A percentile compares a stretch with the other conserved stretches of the same genome.
Conservation (phyloP, 1,139 yeast genomes). For the Pichia sp. region DNA sequence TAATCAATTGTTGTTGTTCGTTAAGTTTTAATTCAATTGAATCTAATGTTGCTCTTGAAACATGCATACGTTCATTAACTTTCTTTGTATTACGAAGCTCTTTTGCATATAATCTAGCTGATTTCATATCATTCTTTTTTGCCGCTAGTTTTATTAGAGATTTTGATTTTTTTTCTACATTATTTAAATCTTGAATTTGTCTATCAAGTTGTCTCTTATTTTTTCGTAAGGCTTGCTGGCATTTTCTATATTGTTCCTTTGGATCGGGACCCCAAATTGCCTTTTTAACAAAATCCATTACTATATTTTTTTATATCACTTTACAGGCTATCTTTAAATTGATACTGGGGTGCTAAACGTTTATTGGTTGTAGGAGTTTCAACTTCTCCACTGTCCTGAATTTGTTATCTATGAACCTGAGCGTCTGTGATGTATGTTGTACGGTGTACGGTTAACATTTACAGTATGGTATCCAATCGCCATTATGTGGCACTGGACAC, state of each 20-base stretch:
- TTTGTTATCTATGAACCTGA: no score
- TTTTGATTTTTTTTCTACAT: constrained; percentile 68
- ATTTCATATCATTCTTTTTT: constrained; percentile 68
- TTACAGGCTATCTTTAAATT: no score
- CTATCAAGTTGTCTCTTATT: constrained; percentile 80
- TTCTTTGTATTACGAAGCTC: constrained; percentile 72
- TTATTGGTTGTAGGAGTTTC: no score
- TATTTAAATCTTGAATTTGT: constrained; percentile 58
- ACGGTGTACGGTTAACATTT: no score
- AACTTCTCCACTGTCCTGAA: no score
- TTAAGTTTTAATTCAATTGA: constrained; percentile 84
- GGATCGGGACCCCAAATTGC: constrained; percentile 97
- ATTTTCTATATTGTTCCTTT: constrained; percentile 74
- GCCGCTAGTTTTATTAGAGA: constrained; percentile 66
- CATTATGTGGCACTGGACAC: no score
- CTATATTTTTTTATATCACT: neutral
- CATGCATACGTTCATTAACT: constrained; percentile 68
- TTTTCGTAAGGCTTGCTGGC: constrained; percentile 74
- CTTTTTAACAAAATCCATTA: constrained; percentile 69
- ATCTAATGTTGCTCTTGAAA: constrained; percentile 79
- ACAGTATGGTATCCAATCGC: no score
- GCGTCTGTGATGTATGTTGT: no score
- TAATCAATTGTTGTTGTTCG: constrained; percentile 85
- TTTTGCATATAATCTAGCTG: constrained; percentile 74
- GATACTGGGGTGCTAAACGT: no score